Percentiles rank a stretch among this genome's conserved stretches.
These are phyloP conservation scores for Trichomonas vaginalis DNA, from an alignment of 208 protist genomes.

Conservation along the genomic window DNA sequence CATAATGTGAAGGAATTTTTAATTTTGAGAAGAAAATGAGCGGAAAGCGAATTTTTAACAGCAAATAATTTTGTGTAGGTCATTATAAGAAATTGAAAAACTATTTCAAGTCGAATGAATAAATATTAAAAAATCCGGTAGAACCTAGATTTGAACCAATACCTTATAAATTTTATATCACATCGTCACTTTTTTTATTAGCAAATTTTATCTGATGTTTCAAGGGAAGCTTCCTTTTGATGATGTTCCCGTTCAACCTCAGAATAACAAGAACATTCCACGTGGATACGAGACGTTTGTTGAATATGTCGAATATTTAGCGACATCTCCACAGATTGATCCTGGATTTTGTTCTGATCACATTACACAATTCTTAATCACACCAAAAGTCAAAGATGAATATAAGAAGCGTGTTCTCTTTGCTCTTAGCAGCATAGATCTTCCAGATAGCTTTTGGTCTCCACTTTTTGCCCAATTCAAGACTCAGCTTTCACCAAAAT, in stretches of 20 bases:
- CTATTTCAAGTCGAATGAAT: too few species aligned
- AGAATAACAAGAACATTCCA: not conserved
- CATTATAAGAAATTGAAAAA: too few species aligned
- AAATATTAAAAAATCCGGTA: too few species aligned
- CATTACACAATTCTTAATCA: not conserved
- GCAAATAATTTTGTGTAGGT: too few species aligned
- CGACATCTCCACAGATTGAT: not conserved
- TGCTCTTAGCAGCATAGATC: not conserved
- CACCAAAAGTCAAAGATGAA: not conserved
- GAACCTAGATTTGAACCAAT: too few species aligned
- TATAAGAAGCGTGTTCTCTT: not conserved
- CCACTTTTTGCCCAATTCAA: not conserved
- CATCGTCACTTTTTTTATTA: too few species aligned
- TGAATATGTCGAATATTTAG: not conserved
- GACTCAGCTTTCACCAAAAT: not conserved
- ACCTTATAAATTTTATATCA: too few species aligned
- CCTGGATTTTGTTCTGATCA: too few species aligned
- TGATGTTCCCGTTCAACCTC: not conserved
- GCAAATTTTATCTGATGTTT: too few species aligned
- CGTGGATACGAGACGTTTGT: not conserved
- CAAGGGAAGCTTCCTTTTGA: not conserved
- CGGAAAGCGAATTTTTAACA: too few species aligned
- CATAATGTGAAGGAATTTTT: too few species aligned
- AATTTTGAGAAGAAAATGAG: too few species aligned
- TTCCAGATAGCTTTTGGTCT: not conserved